Evolutionary conservation across 2,329 filamentous ascomycete species (phyloP).

Genomic region (Nakataea oryzae): DNA sequence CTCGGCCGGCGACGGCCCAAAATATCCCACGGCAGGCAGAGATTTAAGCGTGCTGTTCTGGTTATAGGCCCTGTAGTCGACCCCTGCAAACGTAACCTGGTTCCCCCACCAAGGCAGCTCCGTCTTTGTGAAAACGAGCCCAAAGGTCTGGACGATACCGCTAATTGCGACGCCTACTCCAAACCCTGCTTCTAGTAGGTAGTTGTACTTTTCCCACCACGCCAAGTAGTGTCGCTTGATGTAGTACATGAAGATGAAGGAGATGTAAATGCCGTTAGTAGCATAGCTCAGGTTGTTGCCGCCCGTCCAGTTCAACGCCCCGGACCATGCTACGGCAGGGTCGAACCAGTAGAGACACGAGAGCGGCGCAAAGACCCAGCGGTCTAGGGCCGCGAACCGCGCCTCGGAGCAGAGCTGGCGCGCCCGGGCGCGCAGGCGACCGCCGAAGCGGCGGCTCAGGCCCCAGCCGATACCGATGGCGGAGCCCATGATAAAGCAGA

Average conservation of each 20-base stretch:
- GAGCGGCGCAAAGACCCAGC: slow-evolving; percentile 24
- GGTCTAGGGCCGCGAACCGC: slow-evolving; percentile 22
- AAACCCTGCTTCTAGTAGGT: slow-evolving; percentile 29
- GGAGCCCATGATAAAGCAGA: slow-evolving; percentile 31
- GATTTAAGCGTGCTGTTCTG: slow-evolving; percentile 14
- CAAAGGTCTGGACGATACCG: slow-evolving; percentile 32
- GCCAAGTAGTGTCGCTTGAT: slow-evolving; percentile 25
- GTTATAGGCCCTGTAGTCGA: slow-evolving; percentile 15
- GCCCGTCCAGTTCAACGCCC: slow-evolving; percentile 29
- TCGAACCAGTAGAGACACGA: slow-evolving; percentile 29
- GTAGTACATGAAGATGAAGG: slow-evolving; percentile 32
- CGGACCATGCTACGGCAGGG: slow-evolving; percentile 28
- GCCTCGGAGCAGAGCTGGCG: slow-evolving; percentile 12
- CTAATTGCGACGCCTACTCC: slow-evolving; percentile 29
- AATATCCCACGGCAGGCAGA: slow-evolving; percentile 20
- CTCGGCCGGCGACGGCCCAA: slow-evolving; percentile 17
- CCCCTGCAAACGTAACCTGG: slow-evolving; percentile 24
- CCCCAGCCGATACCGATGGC: slow-evolving; percentile 25
- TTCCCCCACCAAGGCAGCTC: slow-evolving; percentile 34
- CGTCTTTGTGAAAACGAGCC: slow-evolving; percentile 25
- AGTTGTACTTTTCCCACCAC: slow-evolving; percentile 37
- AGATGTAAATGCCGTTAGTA: slow-evolving; percentile 28
- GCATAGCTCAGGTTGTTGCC: slow-evolving; percentile 30
- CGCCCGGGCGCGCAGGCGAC: slow-evolving; percentile 20
- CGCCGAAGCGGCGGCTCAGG: slow-evolving; percentile 20